phyloP scores from a whole-genome alignment of 2,329 filamentous ascomycete species.

The Hypoxylon sp. region DNA sequence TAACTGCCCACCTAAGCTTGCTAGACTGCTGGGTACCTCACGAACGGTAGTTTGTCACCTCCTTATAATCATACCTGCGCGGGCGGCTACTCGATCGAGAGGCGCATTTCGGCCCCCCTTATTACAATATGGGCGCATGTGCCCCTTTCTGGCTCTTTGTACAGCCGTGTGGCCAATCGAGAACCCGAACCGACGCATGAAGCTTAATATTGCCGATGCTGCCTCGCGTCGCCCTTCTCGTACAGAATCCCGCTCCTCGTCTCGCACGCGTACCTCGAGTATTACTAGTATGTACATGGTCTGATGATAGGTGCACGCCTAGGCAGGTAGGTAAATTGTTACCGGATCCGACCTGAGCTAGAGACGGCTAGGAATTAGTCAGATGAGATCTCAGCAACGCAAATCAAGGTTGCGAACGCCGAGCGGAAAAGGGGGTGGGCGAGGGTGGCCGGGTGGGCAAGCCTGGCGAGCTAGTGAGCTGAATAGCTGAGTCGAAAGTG shows the following conservation, averaged over 20 bases:
- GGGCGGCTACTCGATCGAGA: constrained; percentile 30
- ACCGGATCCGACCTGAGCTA: not conserved
- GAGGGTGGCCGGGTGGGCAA: no score
- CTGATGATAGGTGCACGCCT: no score
- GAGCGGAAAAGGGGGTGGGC: constrained; percentile 2
- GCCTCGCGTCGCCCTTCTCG: not conserved
- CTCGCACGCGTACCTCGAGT: no score
- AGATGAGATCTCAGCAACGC: constrained; percentile 11
- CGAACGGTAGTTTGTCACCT: constrained; percentile 12
- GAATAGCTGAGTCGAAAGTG: constrained; percentile 25
- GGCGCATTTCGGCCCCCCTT: constrained; percentile 29
- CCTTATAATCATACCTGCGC: constrained; percentile 17
- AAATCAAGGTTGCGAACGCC: constrained; percentile 4
- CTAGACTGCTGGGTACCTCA: not conserved
- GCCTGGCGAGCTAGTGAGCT: no score
- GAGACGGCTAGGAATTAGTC: not conserved
- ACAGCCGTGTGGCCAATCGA: constrained; percentile 17
- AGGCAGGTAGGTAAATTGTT: not conserved
- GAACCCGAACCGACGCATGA: constrained; percentile 6
- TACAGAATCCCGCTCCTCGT: not conserved
- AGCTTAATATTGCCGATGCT: constrained; percentile 5
- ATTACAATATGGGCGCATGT: constrained; percentile 25
- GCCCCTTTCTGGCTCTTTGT: constrained; percentile 32
- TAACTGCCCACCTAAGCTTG: no score
- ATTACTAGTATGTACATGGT: no score